Evolutionary conservation across 306 rosid species (phyloP).

Genomic region (Citrullus mucosospermus): DNA sequence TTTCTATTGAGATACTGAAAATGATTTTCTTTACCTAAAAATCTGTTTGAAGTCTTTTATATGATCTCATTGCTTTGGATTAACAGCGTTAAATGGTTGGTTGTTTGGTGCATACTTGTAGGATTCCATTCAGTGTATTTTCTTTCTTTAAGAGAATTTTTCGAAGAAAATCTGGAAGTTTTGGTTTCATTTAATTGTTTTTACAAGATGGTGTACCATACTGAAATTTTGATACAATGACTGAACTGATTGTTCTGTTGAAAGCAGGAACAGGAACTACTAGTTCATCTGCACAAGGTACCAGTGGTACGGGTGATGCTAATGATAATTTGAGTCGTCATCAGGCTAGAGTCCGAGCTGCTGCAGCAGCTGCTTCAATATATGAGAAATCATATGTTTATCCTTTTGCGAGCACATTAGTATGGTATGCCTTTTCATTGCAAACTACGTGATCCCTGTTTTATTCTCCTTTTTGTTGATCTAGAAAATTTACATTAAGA

Average conservation of each 20-base stretch:
- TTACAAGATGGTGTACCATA: background rate
- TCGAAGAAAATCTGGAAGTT: background rate
- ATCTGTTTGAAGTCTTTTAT: background rate
- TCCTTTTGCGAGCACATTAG: conserved; percentile 49
- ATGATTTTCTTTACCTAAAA: background rate
- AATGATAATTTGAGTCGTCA: conserved; percentile 50
- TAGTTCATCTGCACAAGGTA: conserved; percentile 38
- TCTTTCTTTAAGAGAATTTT: background rate
- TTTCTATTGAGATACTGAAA: background rate
- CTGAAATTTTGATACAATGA: background rate
- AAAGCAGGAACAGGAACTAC: conserved; percentile 34
- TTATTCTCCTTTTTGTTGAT: background rate
- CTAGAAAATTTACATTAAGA: background rate
- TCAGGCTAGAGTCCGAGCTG: conserved; percentile 86
- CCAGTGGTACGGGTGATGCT: conserved; percentile 27
- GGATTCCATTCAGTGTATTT: background rate
- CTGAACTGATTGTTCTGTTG: conserved; percentile 13
- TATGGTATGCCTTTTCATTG: conserved; percentile 41
- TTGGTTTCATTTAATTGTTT: background rate
- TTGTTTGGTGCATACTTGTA: background rate
- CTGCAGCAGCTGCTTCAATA: conserved; percentile 85
- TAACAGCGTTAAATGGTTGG: background rate
- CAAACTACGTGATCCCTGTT: background rate
- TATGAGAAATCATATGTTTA: conserved; percentile 74
- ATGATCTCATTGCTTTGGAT: background rate